Evolutionary conservation across 331 rosid species (phyloP).

Genomic region (Acacia concinna): DNA sequence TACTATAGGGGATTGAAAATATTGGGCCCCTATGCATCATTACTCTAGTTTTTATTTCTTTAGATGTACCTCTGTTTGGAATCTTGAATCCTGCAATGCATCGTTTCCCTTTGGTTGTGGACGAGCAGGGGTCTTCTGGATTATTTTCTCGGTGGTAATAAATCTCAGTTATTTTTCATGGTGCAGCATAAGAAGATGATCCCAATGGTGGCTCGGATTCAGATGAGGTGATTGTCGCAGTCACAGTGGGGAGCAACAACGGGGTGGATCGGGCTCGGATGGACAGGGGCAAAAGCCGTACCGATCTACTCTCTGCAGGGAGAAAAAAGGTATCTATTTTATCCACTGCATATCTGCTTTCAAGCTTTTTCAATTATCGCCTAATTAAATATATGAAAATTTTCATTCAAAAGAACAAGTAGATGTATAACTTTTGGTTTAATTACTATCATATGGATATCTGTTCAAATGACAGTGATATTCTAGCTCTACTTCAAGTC

Average conservation of each 20-base stretch:
- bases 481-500: not conserved
- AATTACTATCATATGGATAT: not conserved
- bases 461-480: not conserved
- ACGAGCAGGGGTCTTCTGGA: not conserved
- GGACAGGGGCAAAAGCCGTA: conserved; percentile 72
- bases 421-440: not conserved
- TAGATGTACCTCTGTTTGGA: not conserved
- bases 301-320: conserved; percentile 75
- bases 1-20: not conserved
- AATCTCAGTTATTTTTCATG: not conserved
- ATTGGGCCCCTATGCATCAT: not conserved
- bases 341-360: not conserved
- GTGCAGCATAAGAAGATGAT: conserved; percentile 18
- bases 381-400: not conserved
- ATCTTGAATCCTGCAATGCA: not conserved
- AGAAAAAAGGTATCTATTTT: conserved; percentile 53
- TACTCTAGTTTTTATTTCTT: not conserved
- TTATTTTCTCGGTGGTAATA: not conserved
- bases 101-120: not conserved
- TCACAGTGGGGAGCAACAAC: conserved; percentile 36
- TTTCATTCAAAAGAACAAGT: not conserved
- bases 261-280: conserved; percentile 62
- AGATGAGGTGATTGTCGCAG: conserved; percentile 26
- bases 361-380: not conserved
- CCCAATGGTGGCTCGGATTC: conserved; percentile 38